Percentiles rank a stretch among this genome's conserved stretches.
Conservation (phyloP, 129 eudicot species). For the Centaurea solstitialis region DNA sequence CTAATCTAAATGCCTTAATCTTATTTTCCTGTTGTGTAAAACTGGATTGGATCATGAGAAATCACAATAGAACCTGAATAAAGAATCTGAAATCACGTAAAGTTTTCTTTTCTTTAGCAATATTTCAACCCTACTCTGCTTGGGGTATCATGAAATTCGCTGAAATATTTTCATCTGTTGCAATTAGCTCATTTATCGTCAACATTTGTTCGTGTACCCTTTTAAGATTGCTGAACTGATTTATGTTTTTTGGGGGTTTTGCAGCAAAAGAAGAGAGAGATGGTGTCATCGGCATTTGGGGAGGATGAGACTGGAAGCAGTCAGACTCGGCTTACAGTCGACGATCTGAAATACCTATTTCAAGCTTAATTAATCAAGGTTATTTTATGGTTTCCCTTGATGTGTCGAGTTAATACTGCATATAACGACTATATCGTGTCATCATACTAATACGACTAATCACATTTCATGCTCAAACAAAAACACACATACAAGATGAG, state of each 20-base stretch:
- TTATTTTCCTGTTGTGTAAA: not conserved
- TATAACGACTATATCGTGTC: conserved; percentile 15
- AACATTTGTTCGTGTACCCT: not conserved
- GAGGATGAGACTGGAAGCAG: conserved; percentile 82
- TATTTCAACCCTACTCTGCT: not conserved
- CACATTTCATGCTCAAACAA: not conserved
- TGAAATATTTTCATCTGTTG: too few species aligned
- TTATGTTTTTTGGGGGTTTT: conserved; percentile 20
- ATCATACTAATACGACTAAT: conserved; percentile 1
- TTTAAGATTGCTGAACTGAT: not conserved
- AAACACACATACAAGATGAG: not conserved
- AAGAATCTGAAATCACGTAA: not conserved
- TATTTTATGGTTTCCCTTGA: conserved; percentile 14
- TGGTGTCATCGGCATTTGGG: conserved; percentile 97
- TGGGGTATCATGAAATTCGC: not conserved
- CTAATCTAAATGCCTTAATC: not conserved
- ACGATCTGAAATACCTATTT: conserved; percentile 89
- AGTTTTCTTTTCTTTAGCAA: not conserved
- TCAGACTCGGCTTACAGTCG: conserved; percentile 84
- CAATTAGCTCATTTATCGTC: not conserved
- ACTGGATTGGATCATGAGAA: not conserved
- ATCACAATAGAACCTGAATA: not conserved
- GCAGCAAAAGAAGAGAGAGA: conserved; percentile 93
- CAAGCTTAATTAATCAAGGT: conserved; percentile 42
- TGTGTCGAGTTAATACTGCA: conserved; percentile 22